Base-by-base conservation (phyloP, 106 monocot species). In the Triglochin maritima region DNA sequence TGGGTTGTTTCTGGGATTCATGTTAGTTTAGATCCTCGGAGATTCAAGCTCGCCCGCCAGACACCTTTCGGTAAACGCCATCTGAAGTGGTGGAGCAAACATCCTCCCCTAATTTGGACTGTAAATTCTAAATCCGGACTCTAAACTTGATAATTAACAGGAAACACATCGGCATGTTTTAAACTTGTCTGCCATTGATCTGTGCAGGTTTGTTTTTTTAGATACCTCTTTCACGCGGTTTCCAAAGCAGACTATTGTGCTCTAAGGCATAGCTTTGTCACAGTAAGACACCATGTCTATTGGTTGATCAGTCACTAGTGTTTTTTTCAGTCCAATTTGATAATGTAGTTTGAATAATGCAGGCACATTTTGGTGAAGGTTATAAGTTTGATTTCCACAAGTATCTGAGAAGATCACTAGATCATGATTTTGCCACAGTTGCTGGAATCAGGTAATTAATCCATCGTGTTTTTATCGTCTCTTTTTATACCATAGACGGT, bases 221-320 rank as follows among this genome's bases (percentile, higher is more conserved):
- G 82, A 17, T 82, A 82, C 47, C 72, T 82, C 46, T 58, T 64
- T 11, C 68, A 66, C 46, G 73, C 82, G 12, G 82, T 86, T 3
- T 71, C 82, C n/a, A 86, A 82, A 74, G 82, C 79, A 8, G 86
- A 86, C 70, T 86, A 86, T 63, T 73, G 79, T 55, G 70, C 86
- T 44, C 81, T 86, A 64, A 72, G 82, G 2, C 79, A 74, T 43
- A 79, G 86, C 4, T 86, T 86, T 46, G 67, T 86, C 60, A 67
- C 69, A 54, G 86, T 86, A 68, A 76, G 72, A 11, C 4, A 13
- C 12, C 47, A 50, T 47, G 13, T 51, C 9, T 9, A 45, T 4
- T 2, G 5, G 4, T 17, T 29, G 10, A 46, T 44, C 17, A 3
- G 41, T 10, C 41, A 9, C 0, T 46, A 62, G 2, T 42, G 43